These are phyloP conservation scores for Scheffersomyces titani DNA, from an alignment of 1,139 yeast species.

Conservation along the genomic window DNA sequence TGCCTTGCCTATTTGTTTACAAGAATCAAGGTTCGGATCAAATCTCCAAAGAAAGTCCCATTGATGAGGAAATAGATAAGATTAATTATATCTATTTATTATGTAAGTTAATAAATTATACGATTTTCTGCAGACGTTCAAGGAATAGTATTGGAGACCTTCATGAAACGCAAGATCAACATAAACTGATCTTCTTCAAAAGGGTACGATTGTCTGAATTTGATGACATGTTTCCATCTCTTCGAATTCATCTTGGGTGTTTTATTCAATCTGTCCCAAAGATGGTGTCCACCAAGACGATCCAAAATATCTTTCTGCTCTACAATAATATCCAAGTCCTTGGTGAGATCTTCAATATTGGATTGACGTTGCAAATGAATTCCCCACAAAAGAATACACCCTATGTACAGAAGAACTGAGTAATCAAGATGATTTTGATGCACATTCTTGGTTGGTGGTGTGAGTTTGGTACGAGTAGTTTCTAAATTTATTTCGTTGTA, in stretches of 20 bases:
- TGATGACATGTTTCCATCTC: slow-evolving; percentile 49
- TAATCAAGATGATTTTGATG: slow-evolving; percentile 45
- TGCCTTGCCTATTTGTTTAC: slow-evolving; percentile 55
- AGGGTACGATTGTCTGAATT: slow-evolving; percentile 39
- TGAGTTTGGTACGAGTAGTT: slow-evolving; percentile 36
- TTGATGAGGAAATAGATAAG: not conserved
- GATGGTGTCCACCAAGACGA: slow-evolving; percentile 43
- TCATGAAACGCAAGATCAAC: slow-evolving; percentile 40
- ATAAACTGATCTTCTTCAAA: slow-evolving; percentile 47
- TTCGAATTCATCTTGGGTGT: slow-evolving; percentile 41
- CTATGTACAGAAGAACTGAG: slow-evolving; percentile 39
- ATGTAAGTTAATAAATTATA: not conserved
- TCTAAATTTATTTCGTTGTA: slow-evolving; percentile 38
- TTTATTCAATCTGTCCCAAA: slow-evolving; percentile 45
- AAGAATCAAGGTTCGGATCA: slow-evolving; percentile 14
- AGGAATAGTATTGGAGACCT: slow-evolving; percentile 18
- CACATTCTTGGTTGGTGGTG: slow-evolving; percentile 35
- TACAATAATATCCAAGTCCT: slow-evolving; percentile 21
- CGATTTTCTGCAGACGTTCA: not conserved
- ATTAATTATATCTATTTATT: no score
- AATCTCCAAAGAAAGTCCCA: not conserved
- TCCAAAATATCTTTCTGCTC: slow-evolving; percentile 21
- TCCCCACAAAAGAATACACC: slow-evolving; percentile 46
- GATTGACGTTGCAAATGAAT: slow-evolving; percentile 25
- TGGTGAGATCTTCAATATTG: slow-evolving; percentile 16